Evolutionary conservation across 768 basidiomycete genomes (phyloP).

Genomic region (Pisolithus sp.): DNA sequence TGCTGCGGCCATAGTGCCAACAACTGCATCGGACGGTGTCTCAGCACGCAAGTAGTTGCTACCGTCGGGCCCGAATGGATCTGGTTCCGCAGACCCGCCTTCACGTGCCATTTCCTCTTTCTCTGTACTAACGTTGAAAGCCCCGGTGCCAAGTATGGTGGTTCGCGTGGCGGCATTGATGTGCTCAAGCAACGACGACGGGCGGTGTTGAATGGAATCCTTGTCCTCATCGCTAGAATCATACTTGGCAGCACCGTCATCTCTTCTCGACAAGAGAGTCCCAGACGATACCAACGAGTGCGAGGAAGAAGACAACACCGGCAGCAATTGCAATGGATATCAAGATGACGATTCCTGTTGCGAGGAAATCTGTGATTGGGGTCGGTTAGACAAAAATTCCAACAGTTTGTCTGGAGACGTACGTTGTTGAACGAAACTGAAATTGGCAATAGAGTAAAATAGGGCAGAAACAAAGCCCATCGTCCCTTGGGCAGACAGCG

Average conservation of each 20-base stretch:
- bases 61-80: conserved; percentile 67
- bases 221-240: conserved; percentile 68
- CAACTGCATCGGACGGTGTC: conserved; percentile 71
- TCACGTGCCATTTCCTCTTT: conserved; percentile 47
- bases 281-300: conserved; percentile 81
- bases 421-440: conserved; percentile 71
- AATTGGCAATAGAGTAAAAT: conserved; percentile 75
- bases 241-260: conserved; percentile 61
- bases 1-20: conserved; percentile 53
- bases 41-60: conserved; percentile 76
- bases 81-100: conserved; percentile 28
- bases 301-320: conserved; percentile 85
- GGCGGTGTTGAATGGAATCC: conserved; percentile 69
- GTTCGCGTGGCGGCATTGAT: conserved; percentile 86
- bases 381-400: conserved; percentile 1
- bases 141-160: conserved; percentile 62
- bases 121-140: conserved; percentile 37
- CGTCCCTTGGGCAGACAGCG: conserved; percentile 57
- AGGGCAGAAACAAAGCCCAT: conserved; percentile 69
- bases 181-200: conserved; percentile 83
- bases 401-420: conserved; percentile 26
- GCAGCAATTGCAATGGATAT: conserved; percentile 97
- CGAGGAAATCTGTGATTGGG: conserved; percentile 63
- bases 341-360: conserved; percentile 88
- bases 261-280: conserved; percentile 80